Base-by-base conservation (phyloP, 805 yeast species). In the Saccharomycopsis vini region DNA sequence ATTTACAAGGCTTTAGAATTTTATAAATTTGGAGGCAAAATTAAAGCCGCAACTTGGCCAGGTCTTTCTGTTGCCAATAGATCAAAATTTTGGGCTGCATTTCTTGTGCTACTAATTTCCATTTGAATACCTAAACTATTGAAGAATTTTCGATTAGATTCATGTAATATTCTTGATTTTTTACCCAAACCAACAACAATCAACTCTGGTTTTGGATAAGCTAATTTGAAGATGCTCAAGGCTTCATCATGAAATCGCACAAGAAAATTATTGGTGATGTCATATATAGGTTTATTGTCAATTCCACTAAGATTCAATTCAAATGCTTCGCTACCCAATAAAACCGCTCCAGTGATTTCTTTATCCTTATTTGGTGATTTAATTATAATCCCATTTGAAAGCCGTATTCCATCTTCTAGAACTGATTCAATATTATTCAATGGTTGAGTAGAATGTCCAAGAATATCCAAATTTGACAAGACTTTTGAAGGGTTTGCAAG, bases 41-140 rank as follows among this genome's bases (percentile, higher is more conserved):
- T 63, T 26, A 85, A 62, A 0, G 84, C 92, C 1, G 78, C 88
- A n/a, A 85, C 77, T 26, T 77, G 79, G 21, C 69, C 64, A 0
- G 89, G 86, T 52, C 95, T 67, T 56, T 86, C 95, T 0, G 90
- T 82, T 1, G 90, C 88, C 46, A 85, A 62, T 35, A 85, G 61
- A 54, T 85, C 90, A 61, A 73, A 86, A 49, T 73, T 78, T 50
- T 74, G 71, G 10, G 83, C 89, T 1, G 86, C 83, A 51, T 73
- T 73, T 50, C 67, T 68, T 3, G 80, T 81, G 55, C 77, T 82
- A 23, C 84, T 72, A 3, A 79, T 64, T 53, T 85, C 92, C 16
- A 78, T 56, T 54, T 77, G 80, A n/a, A 83, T 73, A 0, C 95
- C 95, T 46, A 80, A 60, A 4, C 64, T 59, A 21, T 71, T 68